Evolutionary conservation across 2,329 filamentous ascomycete genomes (phyloP).

Genomic region (Scedosporium aurantiacum): DNA sequence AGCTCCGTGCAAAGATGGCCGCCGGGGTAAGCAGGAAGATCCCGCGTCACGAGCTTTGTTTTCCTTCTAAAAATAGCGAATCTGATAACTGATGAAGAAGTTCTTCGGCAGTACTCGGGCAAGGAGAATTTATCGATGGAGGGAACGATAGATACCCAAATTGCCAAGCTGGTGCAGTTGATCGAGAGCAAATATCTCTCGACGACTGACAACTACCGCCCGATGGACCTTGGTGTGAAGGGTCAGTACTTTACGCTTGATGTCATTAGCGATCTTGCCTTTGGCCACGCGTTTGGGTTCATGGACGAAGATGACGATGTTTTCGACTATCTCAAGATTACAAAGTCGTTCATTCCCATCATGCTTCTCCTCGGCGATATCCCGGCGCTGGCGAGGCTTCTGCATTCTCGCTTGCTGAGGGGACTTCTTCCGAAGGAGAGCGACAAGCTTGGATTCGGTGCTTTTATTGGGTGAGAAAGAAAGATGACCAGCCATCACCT

Average conservation of each 20-base stretch:
- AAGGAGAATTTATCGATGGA: slow-evolving; percentile 42
- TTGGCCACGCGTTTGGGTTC: slow-evolving; percentile 39
- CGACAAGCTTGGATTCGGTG: slow-evolving; percentile 27
- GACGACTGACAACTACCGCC: slow-evolving; percentile 20
- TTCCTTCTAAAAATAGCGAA: neutral
- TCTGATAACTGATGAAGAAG: neutral
- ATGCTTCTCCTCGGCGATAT: slow-evolving; percentile 31
- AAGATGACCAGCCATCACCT: slow-evolving; percentile 6
- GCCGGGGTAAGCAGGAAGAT: slow-evolving; percentile 22
- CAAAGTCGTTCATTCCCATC: slow-evolving; percentile 28
- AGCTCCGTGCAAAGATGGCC: slow-evolving; percentile 35
- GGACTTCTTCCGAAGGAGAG: slow-evolving; percentile 27
- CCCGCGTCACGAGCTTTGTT: too few relatives aligned
- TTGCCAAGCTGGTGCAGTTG: slow-evolving; percentile 33
- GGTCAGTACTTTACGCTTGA: slow-evolving; percentile 45
- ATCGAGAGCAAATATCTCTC: slow-evolving; percentile 35
- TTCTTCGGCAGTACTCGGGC: slow-evolving; percentile 2
- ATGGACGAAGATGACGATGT: slow-evolving; percentile 35
- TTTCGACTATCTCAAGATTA: slow-evolving; percentile 35
- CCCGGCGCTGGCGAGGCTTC: slow-evolving; percentile 27
- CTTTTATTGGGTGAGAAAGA: slow-evolving; percentile 19
- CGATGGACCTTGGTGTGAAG: slow-evolving; percentile 36
- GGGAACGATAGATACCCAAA: slow-evolving; percentile 32
- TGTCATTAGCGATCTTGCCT: slow-evolving; percentile 40
- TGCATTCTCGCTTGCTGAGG: slow-evolving; percentile 29